Evolutionary conservation across 345 rosid species (phyloP).

Genomic region (Eucalyptus lansdowneana): DNA sequence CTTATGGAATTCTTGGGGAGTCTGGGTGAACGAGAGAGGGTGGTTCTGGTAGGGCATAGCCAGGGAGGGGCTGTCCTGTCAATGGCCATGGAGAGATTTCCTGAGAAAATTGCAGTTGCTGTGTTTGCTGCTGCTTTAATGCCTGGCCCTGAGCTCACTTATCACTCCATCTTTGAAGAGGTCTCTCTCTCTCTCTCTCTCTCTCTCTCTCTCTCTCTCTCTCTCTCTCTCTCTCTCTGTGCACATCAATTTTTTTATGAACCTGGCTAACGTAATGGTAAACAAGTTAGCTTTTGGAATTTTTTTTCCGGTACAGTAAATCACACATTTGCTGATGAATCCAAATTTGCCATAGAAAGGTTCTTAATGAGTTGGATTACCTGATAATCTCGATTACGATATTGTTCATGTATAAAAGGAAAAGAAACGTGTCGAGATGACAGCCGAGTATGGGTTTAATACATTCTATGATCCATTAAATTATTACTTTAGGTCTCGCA

Average conservation of each 20-base stretch:
- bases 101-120: constrained; percentile 5
- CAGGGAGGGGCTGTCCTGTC: constrained; percentile 11
- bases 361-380: neutral
- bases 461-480: neutral
- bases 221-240: too few species aligned
- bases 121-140: constrained; percentile 15
- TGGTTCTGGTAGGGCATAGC: constrained; percentile 27
- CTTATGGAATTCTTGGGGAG: constrained; percentile 10
- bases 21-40: constrained; percentile 7
- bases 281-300: neutral
- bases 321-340: neutral
- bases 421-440: neutral
- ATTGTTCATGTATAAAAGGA: neutral
- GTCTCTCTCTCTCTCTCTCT: neutral
- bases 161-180: neutral
- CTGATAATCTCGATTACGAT: neutral
- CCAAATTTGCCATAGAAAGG: neutral
- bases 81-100: constrained; percentile 19
- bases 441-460: neutral
- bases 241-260: neutral
- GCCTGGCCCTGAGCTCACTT: constrained; percentile 8
- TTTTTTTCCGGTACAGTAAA: neutral
- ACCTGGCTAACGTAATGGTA: neutral
- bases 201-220: neutral
- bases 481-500: neutral